These are phyloP conservation scores for Pestalotiopsis sp. DNA, from an alignment of 2,329 filamentous ascomycete species.

Conservation along the genomic window DNA sequence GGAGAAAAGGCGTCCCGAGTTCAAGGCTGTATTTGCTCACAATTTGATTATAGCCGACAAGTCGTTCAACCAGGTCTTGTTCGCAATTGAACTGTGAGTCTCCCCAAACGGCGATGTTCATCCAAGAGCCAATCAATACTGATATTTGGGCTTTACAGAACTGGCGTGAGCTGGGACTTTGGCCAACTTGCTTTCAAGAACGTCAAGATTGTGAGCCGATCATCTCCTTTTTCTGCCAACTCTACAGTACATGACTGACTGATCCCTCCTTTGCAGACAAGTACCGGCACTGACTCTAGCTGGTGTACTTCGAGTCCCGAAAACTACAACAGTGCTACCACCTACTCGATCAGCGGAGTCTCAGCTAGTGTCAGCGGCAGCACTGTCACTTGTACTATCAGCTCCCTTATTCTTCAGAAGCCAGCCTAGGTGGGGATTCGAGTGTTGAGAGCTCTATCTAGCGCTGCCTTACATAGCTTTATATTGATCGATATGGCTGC, in stretches of 20 bases:
- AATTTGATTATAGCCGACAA: slow-evolving; percentile 28
- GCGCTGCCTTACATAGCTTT: not conserved
- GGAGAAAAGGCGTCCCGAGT: not conserved
- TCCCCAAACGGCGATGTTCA: not conserved
- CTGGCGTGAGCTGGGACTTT: slow-evolving; percentile 41
- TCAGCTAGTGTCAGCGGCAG: slow-evolving; percentile 34
- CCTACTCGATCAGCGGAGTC: slow-evolving; percentile 36
- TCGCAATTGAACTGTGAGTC: slow-evolving; percentile 42
- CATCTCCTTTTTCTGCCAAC: not conserved
- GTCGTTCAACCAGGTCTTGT: slow-evolving; percentile 42
- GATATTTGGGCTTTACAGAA: slow-evolving; percentile 19
- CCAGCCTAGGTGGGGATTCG: slow-evolving; percentile 24
- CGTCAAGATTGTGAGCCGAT: slow-evolving; percentile 48
- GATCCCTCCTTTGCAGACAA: slow-evolving; percentile 20
- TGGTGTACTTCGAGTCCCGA: slow-evolving; percentile 37
- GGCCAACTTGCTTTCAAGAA: slow-evolving; percentile 41
- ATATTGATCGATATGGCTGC: not conserved
- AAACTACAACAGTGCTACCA: slow-evolving; percentile 40
- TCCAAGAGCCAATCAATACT: not conserved
- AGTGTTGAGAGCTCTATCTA: not conserved
- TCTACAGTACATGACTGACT: slow-evolving; percentile 12
- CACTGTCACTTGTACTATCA: slow-evolving; percentile 45
- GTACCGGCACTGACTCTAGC: slow-evolving; percentile 31
- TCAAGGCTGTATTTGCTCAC: not conserved
- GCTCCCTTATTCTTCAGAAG: slow-evolving; percentile 46